Evolutionary conservation across 352 stramenopile genomes (phyloP).

Genomic region (Globisporangium viniferum): DNA sequence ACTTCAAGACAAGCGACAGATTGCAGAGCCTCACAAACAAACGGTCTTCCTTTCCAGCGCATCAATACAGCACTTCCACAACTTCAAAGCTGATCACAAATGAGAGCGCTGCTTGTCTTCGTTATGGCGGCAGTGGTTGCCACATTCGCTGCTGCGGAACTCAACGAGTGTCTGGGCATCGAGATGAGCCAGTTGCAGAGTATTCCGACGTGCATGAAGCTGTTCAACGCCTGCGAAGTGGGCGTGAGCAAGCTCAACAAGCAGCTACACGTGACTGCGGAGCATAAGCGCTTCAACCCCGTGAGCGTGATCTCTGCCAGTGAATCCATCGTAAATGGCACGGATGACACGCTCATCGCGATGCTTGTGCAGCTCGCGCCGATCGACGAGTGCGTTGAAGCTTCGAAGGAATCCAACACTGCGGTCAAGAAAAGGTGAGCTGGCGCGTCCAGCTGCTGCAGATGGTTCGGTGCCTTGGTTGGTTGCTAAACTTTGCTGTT

Average conservation of each 20-base stretch:
- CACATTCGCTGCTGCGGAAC: constrained; percentile 18
- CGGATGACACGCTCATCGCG: constrained; percentile 41
- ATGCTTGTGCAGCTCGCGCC: constrained; percentile 59
- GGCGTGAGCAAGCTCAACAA: constrained; percentile 53
- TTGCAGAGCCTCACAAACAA: background rate
- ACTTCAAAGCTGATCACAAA: background rate
- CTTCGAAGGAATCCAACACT: background rate
- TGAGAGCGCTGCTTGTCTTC: background rate
- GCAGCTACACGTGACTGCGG: constrained; percentile 27
- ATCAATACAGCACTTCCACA: constrained; percentile 6
- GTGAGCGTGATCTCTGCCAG: constrained; percentile 70
- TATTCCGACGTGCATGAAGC: constrained; percentile 27
- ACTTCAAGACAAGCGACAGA: background rate
- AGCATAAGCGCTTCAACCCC: constrained; percentile 28
- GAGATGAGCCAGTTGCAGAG: constrained; percentile 38
- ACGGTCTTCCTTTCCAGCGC: background rate
- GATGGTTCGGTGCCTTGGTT: background rate
- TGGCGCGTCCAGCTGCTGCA: background rate
- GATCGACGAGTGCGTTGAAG: constrained; percentile 28
- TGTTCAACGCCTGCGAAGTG: constrained; percentile 45
- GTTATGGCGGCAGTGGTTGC: background rate
- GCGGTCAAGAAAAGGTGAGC: constrained; percentile 3
- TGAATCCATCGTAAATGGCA: constrained; percentile 33
- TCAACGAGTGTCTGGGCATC: constrained; percentile 57
- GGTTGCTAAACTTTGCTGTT: background rate